Evolutionary conservation across 148 eudicot species (phyloP), one percentile per base, ranked within the genome.

Genomic region (Pharnaceum exiguum): DNA sequence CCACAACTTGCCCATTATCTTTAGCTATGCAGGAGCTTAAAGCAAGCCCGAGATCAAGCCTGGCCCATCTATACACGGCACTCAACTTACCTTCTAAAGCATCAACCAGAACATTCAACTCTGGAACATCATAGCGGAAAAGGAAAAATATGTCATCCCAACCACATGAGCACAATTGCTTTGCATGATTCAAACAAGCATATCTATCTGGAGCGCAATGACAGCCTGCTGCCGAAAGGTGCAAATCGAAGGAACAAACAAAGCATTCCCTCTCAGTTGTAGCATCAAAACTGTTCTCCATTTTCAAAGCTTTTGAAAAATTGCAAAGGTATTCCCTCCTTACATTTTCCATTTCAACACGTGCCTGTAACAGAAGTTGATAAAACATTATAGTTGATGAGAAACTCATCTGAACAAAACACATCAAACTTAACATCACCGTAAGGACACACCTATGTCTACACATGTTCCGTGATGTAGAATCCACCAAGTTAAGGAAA

Each of bases 1-100:
- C 80, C 12, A 56, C 43, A 39, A 18, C 66, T 57, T 73, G 81
- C 36, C 30, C 57, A 28, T 23, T 76, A 18, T 81, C 85, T 65
- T 79, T 84, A 12, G 81, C 72, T 52, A 75, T 51, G 57, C 69
- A 68, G 60, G 95, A 80, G 66, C 85, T 81, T 55, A 94, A 71
- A 23, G 95, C 82, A 38, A 94, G 71, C 55, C 95, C 93, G 60
- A 94, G 87, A 76, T 89, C 86, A 51, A 71, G 78, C 51, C 82
- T 84, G 27, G 96, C 91, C 95, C 95, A 94, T 77, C 89, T 77
- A 74, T 94, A 86, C 46, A 94, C 70, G 26, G 96, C 82, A 67
- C 96, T 86, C 45, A 94, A 67, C 79, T 94, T 94, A 47, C 99
- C 99, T 63, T 94, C 96, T 66, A 94, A 66, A 63, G 99, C 99